Conservation (phyloP, 495 filamentous ascomycete species). For the Daldinia decipiens region DNA sequence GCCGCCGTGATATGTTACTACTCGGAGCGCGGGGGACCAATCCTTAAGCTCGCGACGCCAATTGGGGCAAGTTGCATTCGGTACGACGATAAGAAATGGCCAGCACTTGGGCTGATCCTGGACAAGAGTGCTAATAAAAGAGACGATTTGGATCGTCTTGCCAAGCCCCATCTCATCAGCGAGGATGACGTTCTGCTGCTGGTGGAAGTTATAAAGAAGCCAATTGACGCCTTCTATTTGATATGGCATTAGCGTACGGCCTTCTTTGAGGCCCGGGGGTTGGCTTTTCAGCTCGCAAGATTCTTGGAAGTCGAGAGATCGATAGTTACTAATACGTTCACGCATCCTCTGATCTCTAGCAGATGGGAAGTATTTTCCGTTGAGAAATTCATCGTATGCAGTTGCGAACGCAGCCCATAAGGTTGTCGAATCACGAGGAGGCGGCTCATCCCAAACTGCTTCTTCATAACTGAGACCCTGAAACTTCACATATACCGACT, state of each 20-base stretch:
- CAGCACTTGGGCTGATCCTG: slow-evolving; percentile 79
- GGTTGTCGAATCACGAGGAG: slow-evolving; percentile 69
- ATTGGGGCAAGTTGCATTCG: slow-evolving; percentile 94
- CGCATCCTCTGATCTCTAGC: slow-evolving; percentile 64
- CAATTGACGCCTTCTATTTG: slow-evolving; percentile 95
- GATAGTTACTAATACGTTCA: slow-evolving; percentile 69
- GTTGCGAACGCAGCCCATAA: slow-evolving; percentile 82
- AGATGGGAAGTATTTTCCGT: slow-evolving; percentile 72
- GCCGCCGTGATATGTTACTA: slow-evolving; percentile 90
- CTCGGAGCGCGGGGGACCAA: slow-evolving; percentile 87
- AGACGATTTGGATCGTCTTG: slow-evolving; percentile 96
- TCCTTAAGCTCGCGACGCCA: slow-evolving; percentile 97
- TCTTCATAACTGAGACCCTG: slow-evolving; percentile 97
- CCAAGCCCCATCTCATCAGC: slow-evolving; percentile 99
- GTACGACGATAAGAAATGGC: slow-evolving; percentile 93
- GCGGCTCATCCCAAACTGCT: slow-evolving; percentile 86
- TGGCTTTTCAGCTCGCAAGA: slow-evolving; percentile 76
- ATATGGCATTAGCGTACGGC: slow-evolving; percentile 85
- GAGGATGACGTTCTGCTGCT: slow-evolving; percentile 86
- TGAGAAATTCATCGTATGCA: slow-evolving; percentile 86
- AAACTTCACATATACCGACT: slow-evolving; percentile 83
- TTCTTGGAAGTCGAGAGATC: slow-evolving; percentile 70
- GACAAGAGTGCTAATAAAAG: slow-evolving; percentile 79
- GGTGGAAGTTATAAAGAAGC: slow-evolving; percentile 91
- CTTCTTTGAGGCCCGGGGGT: slow-evolving; percentile 76